Evolutionary conservation across 2,329 filamentous ascomycete genomes (phyloP).

Genomic region (Ascochyta rabiei): DNA sequence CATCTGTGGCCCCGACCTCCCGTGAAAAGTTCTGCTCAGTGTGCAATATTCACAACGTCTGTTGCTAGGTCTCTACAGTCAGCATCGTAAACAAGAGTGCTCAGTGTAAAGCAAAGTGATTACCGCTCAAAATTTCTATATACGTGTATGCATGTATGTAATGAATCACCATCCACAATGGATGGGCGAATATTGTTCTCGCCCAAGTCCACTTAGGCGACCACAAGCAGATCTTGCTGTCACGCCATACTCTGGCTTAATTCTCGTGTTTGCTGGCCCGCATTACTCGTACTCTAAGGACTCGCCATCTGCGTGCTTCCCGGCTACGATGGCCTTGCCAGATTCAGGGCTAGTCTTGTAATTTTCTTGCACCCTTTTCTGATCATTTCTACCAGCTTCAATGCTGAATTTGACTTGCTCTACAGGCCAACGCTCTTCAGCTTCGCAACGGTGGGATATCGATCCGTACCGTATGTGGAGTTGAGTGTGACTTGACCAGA

Average conservation of each 20-base stretch:
- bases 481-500: constrained; percentile 64
- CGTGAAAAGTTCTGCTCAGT: neutral
- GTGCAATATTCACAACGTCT: neutral
- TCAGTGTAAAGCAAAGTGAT: no score
- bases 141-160: no score
- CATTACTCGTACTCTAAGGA: no score
- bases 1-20: neutral
- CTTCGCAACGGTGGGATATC: constrained; percentile 51
- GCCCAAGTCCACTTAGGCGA: no score
- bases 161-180: no score
- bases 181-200: no score
- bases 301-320: neutral
- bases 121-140: no score
- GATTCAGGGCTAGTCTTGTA: neutral
- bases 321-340: neutral
- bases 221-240: no score
- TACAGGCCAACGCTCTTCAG: constrained; percentile 7
- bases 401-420: neutral
- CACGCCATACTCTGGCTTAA: no score
- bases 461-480: constrained; percentile 63
- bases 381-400: neutral
- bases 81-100: neutral
- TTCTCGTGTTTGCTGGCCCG: no score
- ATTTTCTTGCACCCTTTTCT: neutral
- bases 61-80: neutral